Evolutionary conservation across 192 early-diverging fungal genomes (phyloP).

Genomic region (Radiomyces spectabilis): DNA sequence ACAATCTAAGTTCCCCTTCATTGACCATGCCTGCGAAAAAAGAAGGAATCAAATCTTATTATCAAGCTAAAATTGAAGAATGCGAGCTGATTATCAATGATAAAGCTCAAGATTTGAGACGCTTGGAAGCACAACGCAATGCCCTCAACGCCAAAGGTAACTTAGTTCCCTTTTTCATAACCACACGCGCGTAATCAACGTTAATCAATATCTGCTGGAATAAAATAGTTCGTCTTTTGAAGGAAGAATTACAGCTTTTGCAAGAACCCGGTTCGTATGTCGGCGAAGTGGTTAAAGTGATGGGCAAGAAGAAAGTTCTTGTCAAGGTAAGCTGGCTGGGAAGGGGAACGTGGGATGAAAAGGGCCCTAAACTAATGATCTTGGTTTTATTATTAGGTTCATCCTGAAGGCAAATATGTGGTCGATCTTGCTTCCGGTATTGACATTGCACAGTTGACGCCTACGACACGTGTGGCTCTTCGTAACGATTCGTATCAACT

Average conservation of each 20-base stretch:
- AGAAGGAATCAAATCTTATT: slow-evolving; percentile 67
- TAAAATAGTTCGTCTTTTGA: slow-evolving; percentile 77
- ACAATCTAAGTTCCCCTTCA: slow-evolving; percentile 2
- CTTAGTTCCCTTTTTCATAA: neutral
- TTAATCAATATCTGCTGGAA: neutral
- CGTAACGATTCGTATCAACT: slow-evolving; percentile 89
- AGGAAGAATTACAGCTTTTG: slow-evolving; percentile 93
- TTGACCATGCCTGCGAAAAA: slow-evolving; percentile 20
- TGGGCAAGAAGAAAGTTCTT: slow-evolving; percentile 95
- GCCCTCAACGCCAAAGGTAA: slow-evolving; percentile 91
- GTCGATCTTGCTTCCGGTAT: slow-evolving; percentile 91
- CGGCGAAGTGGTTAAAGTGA: slow-evolving; percentile 96
- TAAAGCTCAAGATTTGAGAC: slow-evolving; percentile 92
- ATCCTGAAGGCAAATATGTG: slow-evolving; percentile 97
- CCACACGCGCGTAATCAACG: neutral
- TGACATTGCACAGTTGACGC: slow-evolving; percentile 85
- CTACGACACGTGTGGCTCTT: slow-evolving; percentile 89
- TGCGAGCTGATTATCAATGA: slow-evolving; percentile 81
- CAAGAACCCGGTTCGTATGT: slow-evolving; percentile 96
- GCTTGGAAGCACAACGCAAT: slow-evolving; percentile 98
- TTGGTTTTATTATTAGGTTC: slow-evolving; percentile 48
- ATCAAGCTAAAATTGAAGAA: slow-evolving; percentile 76
- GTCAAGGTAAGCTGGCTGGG: slow-evolving; percentile 52
- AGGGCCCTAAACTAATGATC: slow-evolving; percentile 33
- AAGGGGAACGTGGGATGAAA: no score